Evolutionary conservation across 306 rosid species (phyloP).

Genomic region (Astragalus membranaceus): DNA sequence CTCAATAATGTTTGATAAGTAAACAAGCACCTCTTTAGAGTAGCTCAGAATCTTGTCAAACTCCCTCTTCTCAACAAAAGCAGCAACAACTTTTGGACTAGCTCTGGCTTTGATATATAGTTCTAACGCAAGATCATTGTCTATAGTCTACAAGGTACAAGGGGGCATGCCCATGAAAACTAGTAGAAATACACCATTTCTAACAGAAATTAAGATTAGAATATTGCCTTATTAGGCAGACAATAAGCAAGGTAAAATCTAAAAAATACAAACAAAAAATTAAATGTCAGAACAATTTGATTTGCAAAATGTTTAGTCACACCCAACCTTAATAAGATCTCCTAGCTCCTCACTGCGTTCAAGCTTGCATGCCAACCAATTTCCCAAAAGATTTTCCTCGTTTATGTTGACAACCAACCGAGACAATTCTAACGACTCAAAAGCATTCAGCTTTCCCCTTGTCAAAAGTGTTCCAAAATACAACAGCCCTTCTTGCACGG

Average conservation of each 20-base stretch:
- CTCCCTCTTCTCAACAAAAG: slow-evolving; percentile 98
- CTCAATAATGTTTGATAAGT: not conserved
- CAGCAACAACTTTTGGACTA: slow-evolving; percentile 98
- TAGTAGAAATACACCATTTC: slow-evolving; percentile 18
- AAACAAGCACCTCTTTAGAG: slow-evolving; percentile 78
- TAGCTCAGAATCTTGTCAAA: slow-evolving; percentile 92
- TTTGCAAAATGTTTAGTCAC: slow-evolving; percentile 3
- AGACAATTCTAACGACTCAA: slow-evolving; percentile 87
- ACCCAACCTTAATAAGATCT: slow-evolving; percentile 91
- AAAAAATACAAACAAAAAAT: not conserved
- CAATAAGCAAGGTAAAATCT: not conserved
- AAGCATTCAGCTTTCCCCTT: slow-evolving; percentile 85
- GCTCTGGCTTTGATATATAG: slow-evolving; percentile 97
- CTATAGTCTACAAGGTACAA: slow-evolving; percentile 74
- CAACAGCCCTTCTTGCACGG: slow-evolving; percentile 97
- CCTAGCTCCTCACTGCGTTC: slow-evolving; percentile 99
- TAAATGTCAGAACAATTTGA: slow-evolving; percentile 1
- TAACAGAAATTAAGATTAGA: not conserved
- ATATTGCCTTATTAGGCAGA: not conserved
- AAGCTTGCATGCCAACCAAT: slow-evolving; percentile 98
- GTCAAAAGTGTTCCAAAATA: slow-evolving; percentile 96
- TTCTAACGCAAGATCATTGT: slow-evolving; percentile 88
- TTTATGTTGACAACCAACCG: slow-evolving; percentile 98
- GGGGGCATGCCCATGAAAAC: slow-evolving; percentile 10
- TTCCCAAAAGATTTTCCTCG: slow-evolving; percentile 94